Evolutionary conservation across 768 basidiomycete genomes (phyloP), one percentile per base, ranked within the genome.

Genomic region (Lactarius trivialis): DNA sequence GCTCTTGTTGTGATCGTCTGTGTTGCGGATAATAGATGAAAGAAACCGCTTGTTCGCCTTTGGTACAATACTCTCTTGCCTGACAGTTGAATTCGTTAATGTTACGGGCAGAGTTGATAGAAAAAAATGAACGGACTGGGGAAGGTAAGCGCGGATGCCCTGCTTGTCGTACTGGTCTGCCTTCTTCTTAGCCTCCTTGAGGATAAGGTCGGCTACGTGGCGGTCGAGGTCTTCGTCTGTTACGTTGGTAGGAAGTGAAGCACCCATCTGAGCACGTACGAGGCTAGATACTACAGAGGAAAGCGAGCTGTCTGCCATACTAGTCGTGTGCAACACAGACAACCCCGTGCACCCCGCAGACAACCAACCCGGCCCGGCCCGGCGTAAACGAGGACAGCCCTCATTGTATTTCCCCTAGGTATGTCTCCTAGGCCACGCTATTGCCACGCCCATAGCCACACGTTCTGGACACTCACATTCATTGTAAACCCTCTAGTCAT

Each of bases 1-100:
- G 14, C 89, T 85, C 74, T 88, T 85, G 73, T 99, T 99, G 70
- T 99, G 97, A 60, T 95, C 95, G 71, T 97, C 95, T 4, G 97
- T 97, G 67, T 84, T 93, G 67, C 87, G 85, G 60, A 99, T 94
- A 64, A 99, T 93, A 24, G 88, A 86, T 0, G 84, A 81, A 28
- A 91, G 75, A 70, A 91, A 91, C 0, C 89, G 88, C 70, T 91
- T 91, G 75, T 91, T 91, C 36, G 95, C 74, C 67, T 82, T 85
- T 0, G 92, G 92, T 1, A 84, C 85, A 72, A 85, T 85, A 66
- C 79, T 82, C 69, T 91, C 89, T 6, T 81, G 73, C 60, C 87
- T 90, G 21, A 36, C 57, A 19, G 54, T 8, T 55, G 30, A 36
- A 34, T 41, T 8, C n/a, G 52, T 41, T 30, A 28, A 33, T n/a